Conservation (phyloP, 176 grass and related monocot species). For the Hordeum marinum region DNA sequence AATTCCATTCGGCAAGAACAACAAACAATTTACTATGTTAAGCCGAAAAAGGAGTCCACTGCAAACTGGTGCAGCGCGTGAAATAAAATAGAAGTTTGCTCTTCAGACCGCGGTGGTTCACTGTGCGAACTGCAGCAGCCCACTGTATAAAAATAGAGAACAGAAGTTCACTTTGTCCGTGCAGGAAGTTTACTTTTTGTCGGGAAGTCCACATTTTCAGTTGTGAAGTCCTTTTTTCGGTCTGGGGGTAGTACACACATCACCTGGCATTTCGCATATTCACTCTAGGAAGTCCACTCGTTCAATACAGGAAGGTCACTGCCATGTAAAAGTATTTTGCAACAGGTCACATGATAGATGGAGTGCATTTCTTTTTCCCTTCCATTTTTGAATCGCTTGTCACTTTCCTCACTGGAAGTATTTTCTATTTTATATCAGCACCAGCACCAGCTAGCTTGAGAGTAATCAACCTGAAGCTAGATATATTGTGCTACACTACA, state of each 20-base stretch:
- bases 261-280: neutral
- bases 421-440: conserved; percentile 33
- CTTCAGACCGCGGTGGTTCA: neutral
- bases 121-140: neutral
- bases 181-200: neutral
- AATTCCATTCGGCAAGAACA: neutral
- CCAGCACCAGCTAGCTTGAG: conserved; percentile 47
- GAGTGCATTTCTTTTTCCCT: conserved; percentile 1
- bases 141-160: neutral
- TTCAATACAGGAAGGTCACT: neutral
- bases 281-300: neutral
- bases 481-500: conserved; percentile 80
- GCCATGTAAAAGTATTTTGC: neutral
- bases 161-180: neutral
- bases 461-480: conserved; percentile 64
- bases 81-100: neutral
- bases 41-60: neutral
- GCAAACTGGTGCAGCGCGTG: neutral
- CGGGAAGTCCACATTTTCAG: neutral
- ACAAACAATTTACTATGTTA: neutral
- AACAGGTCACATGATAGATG: neutral
- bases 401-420: conserved; percentile 8
- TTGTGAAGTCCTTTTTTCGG: neutral
- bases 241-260: neutral
- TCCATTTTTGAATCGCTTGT: conserved; percentile 6